Percentiles rank a stretch among this genome's conserved stretches.
phyloP scores from a whole-genome alignment of 2,329 filamentous ascomycete genomes.

The Sporothrix variecibatus region DNA sequence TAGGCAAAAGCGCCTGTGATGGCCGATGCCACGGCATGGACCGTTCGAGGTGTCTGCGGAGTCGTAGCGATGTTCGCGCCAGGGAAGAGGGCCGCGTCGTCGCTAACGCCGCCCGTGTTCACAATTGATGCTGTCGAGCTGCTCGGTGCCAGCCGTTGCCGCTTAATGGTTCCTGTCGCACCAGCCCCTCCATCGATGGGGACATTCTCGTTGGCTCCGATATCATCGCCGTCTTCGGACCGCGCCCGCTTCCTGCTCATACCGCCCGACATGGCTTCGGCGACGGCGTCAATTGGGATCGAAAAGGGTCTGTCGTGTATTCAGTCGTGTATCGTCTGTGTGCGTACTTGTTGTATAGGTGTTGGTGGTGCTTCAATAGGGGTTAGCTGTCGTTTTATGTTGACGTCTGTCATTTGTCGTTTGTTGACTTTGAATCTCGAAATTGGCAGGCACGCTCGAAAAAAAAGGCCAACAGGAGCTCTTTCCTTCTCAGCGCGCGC shows the following conservation, averaged over 20 bases:
- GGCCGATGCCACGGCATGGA: conserved; percentile 31
- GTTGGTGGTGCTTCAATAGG: no score
- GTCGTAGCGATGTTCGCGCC: conserved; percentile 21
- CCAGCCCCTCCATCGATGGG: neutral
- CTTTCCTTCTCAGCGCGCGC: neutral
- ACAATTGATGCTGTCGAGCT: neutral
- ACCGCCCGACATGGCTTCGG: conserved; percentile 25
- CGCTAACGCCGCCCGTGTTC: neutral
- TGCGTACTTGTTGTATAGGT: neutral
- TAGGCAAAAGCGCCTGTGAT: conserved; percentile 27
- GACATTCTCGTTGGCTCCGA: neutral
- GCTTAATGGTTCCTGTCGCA: neutral
- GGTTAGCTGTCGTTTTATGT: neutral
- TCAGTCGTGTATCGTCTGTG: neutral
- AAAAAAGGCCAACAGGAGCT: neutral
- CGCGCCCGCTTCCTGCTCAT: conserved; percentile 26
- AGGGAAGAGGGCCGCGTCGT: neutral
- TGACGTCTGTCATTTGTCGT: neutral
- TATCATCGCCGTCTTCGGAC: conserved; percentile 21
- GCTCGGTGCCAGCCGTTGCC: conserved; percentile 15
- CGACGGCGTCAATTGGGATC: neutral
- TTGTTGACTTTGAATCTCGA: neutral
- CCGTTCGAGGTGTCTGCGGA: conserved; percentile 32
- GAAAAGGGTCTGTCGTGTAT: neutral
- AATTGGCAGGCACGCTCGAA: neutral